Evolutionary conservation across 164 flowering plant genomes (phyloP), one percentile per base, ranked within the genome.

Genomic region (Vitis riparia): DNA sequence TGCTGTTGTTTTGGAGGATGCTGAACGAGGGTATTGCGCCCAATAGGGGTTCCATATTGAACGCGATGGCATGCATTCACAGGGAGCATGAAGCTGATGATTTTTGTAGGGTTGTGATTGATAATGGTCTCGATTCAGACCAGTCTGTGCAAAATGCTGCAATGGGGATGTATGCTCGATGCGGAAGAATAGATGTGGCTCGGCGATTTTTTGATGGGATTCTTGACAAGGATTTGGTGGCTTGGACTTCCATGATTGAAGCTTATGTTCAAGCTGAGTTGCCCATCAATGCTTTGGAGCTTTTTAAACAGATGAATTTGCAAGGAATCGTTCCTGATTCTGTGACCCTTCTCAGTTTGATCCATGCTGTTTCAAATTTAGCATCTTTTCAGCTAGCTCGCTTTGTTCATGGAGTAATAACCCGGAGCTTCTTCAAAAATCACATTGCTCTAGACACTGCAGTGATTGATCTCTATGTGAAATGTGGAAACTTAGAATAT

Each of bases 161-260:
- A 11, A 68, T 82, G 71, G 63, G 65, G 51, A 79, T 79, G 85
- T 79, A 66, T 32, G 72, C 82, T 3, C 64, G 72, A 37, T 72
- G 79, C 19, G 78, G 79, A 49, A 77, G 71, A 66, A 71, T 75
- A 2, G 77, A 75, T 29, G 29, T 72, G 13, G 75, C 77, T 17
- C 53, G 73, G 29, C 27, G 55, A 50, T 62, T 77, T 3, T 80
- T 80, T 65, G 59, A 73, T 51, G 50, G 66, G 51, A 72, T 75
- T 11, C 5, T 10, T 17, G 23, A 58, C 27, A 75, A 75, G 64
- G 81, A 80, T 68, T 66, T 80, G 62, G 73, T 80, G 62, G 67
- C 75, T 50, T 77, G 81, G 83, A 70, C 75, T 59, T 72, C 81
- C 37, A 80, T 80, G 77, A 75, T 77, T 13, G 81, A 77, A 69